Percentiles rank a stretch among this genome's conserved stretches.
These are phyloP conservation scores for Ganoderma sp. DNA, from an alignment of 1,284 basidiomycete species.

Conservation along the genomic window DNA sequence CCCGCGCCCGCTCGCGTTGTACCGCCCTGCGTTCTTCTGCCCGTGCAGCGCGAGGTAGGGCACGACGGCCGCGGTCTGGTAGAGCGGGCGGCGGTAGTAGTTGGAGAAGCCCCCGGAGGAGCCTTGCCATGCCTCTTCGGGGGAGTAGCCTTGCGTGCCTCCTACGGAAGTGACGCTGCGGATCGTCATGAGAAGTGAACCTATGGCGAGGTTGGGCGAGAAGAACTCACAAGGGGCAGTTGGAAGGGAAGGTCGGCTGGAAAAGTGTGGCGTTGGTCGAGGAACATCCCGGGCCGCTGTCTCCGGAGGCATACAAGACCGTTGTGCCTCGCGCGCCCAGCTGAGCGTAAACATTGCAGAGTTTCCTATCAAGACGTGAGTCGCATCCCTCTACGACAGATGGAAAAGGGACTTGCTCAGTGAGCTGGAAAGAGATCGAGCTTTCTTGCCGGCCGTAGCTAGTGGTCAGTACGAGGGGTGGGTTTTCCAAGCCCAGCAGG, in stretches of 20 bases:
- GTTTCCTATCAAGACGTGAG: slow-evolving; percentile 19
- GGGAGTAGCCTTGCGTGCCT: slow-evolving; percentile 53
- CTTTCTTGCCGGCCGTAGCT: slow-evolving; percentile 47
- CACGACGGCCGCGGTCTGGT: slow-evolving; percentile 44
- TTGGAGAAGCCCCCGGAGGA: slow-evolving; percentile 69
- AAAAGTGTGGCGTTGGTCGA: slow-evolving; percentile 54
- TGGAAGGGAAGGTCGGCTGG: slow-evolving; percentile 71
- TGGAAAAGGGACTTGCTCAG: slow-evolving; percentile 14
- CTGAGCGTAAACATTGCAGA: slow-evolving; percentile 40
- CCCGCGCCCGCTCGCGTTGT: slow-evolving; percentile 40
- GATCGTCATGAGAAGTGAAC: neutral
- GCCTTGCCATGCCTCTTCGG: slow-evolving; percentile 54
- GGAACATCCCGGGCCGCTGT: slow-evolving; percentile 60
- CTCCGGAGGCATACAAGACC: slow-evolving; percentile 68
- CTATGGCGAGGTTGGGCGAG: neutral
- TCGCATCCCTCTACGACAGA: too few relatives aligned
- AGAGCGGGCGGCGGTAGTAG: slow-evolving; percentile 47
- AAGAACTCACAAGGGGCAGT: slow-evolving; percentile 49
- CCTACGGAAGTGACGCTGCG: slow-evolving; percentile 66
- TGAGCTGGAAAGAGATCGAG: slow-evolving; percentile 34
- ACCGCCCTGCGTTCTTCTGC: slow-evolving; percentile 37
- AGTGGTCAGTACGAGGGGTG: slow-evolving; percentile 63
- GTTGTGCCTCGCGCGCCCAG: slow-evolving; percentile 65
- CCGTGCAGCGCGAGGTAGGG: slow-evolving; percentile 40
- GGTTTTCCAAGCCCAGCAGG: slow-evolving; percentile 52